Conservation (phyloP, 2,329 filamentous ascomycete species). For the Diaporthe batatas region DNA sequence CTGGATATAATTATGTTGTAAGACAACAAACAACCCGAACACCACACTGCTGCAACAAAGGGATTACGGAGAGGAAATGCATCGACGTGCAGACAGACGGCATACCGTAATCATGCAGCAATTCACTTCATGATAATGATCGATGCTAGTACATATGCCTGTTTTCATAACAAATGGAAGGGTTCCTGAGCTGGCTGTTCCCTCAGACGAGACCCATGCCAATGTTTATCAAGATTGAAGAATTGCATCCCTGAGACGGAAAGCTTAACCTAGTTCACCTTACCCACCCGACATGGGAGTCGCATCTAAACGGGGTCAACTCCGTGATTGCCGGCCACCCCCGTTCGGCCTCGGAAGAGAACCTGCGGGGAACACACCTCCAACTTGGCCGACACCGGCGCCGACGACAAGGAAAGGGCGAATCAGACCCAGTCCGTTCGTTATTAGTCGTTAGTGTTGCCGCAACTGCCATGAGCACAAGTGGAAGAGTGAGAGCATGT, state of each 20-base stretch:
- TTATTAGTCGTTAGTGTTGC: neutral
- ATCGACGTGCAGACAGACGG: neutral
- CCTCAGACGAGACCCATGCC: neutral
- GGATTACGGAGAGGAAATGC: neutral
- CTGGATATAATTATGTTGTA: no score
- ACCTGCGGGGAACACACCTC: slow-evolving; percentile 17
- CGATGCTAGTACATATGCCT: no score
- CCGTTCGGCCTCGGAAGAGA: slow-evolving; percentile 24
- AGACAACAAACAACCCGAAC: neutral
- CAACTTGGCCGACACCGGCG: slow-evolving; percentile 30
- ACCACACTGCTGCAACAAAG: neutral
- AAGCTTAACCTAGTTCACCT: slow-evolving; percentile 7
- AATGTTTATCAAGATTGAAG: neutral
- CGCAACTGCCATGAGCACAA: neutral
- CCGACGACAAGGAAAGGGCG: slow-evolving; percentile 28
- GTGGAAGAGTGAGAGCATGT: neutral
- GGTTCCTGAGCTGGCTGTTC: no score
- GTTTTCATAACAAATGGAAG: neutral
- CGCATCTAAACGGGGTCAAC: neutral
- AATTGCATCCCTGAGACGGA: neutral
- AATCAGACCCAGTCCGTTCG: slow-evolving; percentile 3
- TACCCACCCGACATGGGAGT: slow-evolving; percentile 16
- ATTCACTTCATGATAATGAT: neutral
- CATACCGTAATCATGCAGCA: neutral
- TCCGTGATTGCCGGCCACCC: slow-evolving; percentile 13